Evolutionary conservation across 2,329 filamentous ascomycete genomes (phyloP).

Genomic region (Parastagonospora avenae): DNA sequence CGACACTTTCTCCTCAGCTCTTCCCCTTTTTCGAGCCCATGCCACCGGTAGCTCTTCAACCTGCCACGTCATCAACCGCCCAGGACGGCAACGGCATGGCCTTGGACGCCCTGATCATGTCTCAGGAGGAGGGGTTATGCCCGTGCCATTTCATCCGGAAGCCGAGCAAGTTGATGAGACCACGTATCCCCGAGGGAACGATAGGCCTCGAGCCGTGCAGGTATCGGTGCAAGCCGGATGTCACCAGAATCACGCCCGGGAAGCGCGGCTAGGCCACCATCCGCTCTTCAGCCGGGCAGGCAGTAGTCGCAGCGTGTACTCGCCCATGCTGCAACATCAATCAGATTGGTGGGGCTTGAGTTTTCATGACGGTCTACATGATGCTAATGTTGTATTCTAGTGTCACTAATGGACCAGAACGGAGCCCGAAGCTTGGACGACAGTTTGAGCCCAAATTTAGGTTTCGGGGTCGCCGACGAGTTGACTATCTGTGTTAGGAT

Average conservation of each 20-base stretch:
- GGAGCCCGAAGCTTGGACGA: conserved; percentile 3
- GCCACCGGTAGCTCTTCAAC: neutral
- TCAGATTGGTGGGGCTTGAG: conserved; percentile 9
- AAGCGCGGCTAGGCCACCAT: conserved; percentile 5
- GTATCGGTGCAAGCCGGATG: neutral
- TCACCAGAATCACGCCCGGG: conserved; percentile 5
- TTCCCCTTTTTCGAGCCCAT: neutral
- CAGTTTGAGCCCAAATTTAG: conserved; percentile 10
- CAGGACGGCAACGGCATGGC: neutral
- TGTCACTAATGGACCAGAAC: conserved; percentile 6
- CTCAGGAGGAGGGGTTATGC: conserved; percentile 8
- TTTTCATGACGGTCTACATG: conserved; percentile 15
- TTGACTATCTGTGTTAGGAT: conserved; percentile 1
- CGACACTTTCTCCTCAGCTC: neutral
- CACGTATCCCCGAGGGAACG: conserved; percentile 3
- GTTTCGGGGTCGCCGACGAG: conserved; percentile 14
- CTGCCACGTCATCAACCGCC: conserved; percentile 1
- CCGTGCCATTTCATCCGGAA: conserved; percentile 1
- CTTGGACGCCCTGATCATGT: conserved; percentile 4
- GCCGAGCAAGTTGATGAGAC: conserved; percentile 2
- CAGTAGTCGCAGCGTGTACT: neutral
- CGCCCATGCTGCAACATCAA: conserved; percentile 4
- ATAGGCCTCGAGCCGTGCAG: conserved; percentile 6
- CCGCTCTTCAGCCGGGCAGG: neutral
- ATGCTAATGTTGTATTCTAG: conserved; percentile 10